Base-by-base conservation (phyloP, 257 asterid species). In the Solanum arcanum region DNA sequence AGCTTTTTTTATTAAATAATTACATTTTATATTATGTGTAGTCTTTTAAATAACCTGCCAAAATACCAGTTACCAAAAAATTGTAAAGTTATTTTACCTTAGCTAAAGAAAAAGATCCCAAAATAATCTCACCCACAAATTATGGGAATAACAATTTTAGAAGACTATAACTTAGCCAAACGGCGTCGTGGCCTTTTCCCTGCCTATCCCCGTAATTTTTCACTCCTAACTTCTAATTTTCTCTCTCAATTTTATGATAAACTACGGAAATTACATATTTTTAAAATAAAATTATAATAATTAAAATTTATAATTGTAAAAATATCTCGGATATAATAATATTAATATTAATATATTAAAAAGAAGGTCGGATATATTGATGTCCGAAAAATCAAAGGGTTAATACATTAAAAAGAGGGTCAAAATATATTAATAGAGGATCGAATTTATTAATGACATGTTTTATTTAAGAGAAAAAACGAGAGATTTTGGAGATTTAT, bases 351-450 rank as follows among this genome's bases (percentile, higher is more conserved):
- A 35, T 35, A 35, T 1, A 35, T 35, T 35, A 35, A 35, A 35
- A 35, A 35, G 0, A 35, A 35, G 7, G 1, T 5, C 7, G 7
- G 1, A 35, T 35, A 35, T 5, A 35, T 35, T 35, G 1, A 35
- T 35, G 7, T 0, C 0, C 7, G 6, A 37, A 37, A 37, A 37
- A 37, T 37, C 1, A 37, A 37, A 37, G 7, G 0, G 0, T 37
- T 37, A 0, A 37, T 37, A 37, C 7, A 37, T 37, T 37, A 5
- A 37, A 37, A 37, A 37, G 1, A 37, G 7, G 0, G 1, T 6
- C 39, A 7, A 35, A 35, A 35, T 35, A 35, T 1, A 35, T 35
- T 35, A 35, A 35, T 5, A 35, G 7, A 35, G 1, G 7, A 35
- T 35, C 39, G 7, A 0, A 37, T 37, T 6, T 1, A 37, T 37